Evolutionary conservation across 768 basidiomycete genomes (phyloP).

Genomic region (Ramaria sp.): DNA sequence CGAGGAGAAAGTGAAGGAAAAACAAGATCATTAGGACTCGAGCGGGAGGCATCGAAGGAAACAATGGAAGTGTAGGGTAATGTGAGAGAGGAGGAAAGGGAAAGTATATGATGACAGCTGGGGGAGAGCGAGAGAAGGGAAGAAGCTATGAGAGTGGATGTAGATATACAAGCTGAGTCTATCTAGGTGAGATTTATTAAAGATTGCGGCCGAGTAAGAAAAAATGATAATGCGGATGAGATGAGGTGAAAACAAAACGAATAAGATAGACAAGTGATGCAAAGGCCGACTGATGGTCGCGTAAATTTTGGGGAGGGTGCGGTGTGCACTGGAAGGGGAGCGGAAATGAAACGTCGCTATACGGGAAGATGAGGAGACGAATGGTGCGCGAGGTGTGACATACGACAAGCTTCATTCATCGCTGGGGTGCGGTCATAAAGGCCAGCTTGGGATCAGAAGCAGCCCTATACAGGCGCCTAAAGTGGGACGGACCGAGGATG

Average conservation of each 20-base stretch:
- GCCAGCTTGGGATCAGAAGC: conserved; percentile 60
- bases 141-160: not conserved
- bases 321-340: not conserved
- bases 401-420: not conserved
- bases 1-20: not conserved
- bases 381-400: not conserved
- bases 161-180: conserved; percentile 10
- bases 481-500: conserved; percentile 65
- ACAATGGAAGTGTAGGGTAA: not conserved
- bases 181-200: conserved; percentile 6
- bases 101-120: conserved; percentile 1
- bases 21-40: not conserved
- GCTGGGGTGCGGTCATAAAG: conserved; percentile 24
- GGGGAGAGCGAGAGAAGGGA: not conserved
- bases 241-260: not conserved
- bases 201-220: not conserved
- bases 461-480: conserved; percentile 59
- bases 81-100: not conserved
- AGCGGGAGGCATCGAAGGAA: not conserved
- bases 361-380: not conserved
- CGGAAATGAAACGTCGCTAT: not conserved
- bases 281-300: not conserved
- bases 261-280: conserved; percentile 5
- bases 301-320: not conserved
- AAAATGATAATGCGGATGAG: conserved; percentile 1